Percentiles rank a stretch among this genome's conserved stretches.
These are phyloP conservation scores for Adenanthera pavonina DNA, from an alignment of 306 rosid species.

Conservation along the genomic window DNA sequence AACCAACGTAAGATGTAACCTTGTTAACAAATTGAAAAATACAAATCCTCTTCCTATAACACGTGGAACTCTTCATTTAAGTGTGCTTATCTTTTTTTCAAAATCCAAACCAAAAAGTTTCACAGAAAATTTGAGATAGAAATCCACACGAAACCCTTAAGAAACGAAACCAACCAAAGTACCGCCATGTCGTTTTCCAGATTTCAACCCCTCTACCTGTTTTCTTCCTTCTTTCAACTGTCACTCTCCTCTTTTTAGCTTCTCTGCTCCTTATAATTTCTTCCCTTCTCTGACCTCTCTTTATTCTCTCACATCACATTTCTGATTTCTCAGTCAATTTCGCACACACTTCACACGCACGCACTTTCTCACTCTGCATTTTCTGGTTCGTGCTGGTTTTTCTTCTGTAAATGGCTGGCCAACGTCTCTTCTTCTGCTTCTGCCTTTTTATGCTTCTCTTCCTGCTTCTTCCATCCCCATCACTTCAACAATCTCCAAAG, in stretches of 20 bases:
- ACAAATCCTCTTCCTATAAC: background rate
- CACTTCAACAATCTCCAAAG: slow-evolving; percentile 28
- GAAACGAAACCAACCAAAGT: slow-evolving; percentile 2
- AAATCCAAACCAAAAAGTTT: background rate
- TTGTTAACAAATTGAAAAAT: background rate
- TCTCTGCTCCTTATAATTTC: background rate
- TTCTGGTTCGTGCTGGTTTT: background rate
- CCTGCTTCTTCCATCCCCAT: background rate
- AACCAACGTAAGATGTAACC: background rate
- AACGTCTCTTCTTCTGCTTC: background rate
- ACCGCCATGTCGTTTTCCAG: slow-evolving; percentile 23
- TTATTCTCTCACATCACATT: background rate
- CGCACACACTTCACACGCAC: background rate
- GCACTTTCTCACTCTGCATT: background rate
- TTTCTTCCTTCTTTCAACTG: background rate
- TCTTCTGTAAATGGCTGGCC: slow-evolving; percentile 33
- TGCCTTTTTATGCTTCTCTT: slow-evolving; percentile 4
- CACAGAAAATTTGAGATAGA: background rate
- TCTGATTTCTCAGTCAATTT: background rate
- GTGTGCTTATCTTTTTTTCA: background rate
- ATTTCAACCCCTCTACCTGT: background rate
- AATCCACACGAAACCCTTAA: background rate
- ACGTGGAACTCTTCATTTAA: background rate
- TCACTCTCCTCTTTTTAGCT: background rate
- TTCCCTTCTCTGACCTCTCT: background rate